These are phyloP conservation scores for Claviceps sp. DNA, from an alignment of 2,329 filamentous ascomycete species.

Conservation along the genomic window DNA sequence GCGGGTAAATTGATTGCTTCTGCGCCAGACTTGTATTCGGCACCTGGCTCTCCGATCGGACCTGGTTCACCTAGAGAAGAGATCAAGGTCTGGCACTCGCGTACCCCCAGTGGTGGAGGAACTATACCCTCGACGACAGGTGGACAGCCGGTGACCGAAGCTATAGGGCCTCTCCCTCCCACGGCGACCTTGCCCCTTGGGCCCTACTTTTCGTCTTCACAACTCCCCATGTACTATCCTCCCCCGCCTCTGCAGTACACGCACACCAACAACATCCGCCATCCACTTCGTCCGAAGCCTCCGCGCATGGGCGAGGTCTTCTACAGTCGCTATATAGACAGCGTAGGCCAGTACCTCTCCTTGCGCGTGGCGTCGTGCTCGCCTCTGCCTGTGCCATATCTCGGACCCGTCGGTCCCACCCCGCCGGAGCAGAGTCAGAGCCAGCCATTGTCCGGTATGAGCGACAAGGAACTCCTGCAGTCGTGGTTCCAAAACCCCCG, in stretches of 20 bases:
- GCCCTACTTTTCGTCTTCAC: conserved; percentile 69
- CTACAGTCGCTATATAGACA: conserved; percentile 78
- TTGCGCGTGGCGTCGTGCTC: conserved; percentile 73
- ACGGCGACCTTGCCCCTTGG: conserved; percentile 35
- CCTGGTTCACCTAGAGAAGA: conserved; percentile 9
- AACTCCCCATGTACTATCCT: conserved; percentile 84
- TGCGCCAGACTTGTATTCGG: conserved; percentile 31
- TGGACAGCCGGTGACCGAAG: conserved; percentile 19
- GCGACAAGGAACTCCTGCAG: conserved; percentile 52
- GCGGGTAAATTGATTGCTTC: conserved; percentile 16
- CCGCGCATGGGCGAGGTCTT: conserved; percentile 83
- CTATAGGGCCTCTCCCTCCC: conserved; percentile 22
- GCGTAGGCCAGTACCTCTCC: conserved; percentile 69
- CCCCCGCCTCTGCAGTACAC: conserved; percentile 71
- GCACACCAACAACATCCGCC: conserved; percentile 64
- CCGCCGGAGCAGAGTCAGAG: conserved; percentile 24
- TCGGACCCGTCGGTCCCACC: conserved; percentile 39
- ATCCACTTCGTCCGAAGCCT: conserved; percentile 78
- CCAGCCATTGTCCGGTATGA: conserved; percentile 28
- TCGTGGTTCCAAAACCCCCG: conserved; percentile 83
- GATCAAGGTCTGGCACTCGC: conserved; percentile 4
- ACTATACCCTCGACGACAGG: conserved; percentile 7
- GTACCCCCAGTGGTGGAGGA: conserved; percentile 5
- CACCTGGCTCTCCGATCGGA: conserved; percentile 30
- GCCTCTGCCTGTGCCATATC: conserved; percentile 46